Percentiles rank a stretch among this genome's conserved stretches.
Evolutionary conservation across 306 rosid genomes (phyloP).

Genomic region (Carpinus fangiana): DNA sequence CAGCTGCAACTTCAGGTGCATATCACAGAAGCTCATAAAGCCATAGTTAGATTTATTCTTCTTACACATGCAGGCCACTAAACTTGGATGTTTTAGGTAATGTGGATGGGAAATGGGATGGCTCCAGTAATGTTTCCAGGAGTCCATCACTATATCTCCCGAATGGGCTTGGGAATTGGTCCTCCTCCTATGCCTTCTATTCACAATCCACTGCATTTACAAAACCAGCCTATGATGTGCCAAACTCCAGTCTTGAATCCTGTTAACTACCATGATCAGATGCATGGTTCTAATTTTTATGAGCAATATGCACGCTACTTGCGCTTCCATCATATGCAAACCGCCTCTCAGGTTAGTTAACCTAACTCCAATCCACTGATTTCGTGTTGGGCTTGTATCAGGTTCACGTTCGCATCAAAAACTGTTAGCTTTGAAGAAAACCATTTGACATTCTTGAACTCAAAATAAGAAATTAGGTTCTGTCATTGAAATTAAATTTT

Average conservation of each 20-base stretch:
- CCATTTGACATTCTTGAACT: neutral
- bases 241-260: slow-evolving; percentile 56
- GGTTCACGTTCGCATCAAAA: no score
- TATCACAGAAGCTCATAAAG: neutral
- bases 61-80: slow-evolving; percentile 2
- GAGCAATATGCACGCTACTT: slow-evolving; percentile 68
- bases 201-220: slow-evolving; percentile 55
- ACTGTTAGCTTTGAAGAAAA: neutral
- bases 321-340: slow-evolving; percentile 75
- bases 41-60: slow-evolving; percentile 17
- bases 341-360: slow-evolving; percentile 57
- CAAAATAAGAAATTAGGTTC: neutral
- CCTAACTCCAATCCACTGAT: no score
- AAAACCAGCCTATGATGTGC: slow-evolving; percentile 50
- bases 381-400: no score
- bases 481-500: slow-evolving; percentile 13
- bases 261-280: slow-evolving; percentile 57
- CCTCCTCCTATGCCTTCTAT: slow-evolving; percentile 56
- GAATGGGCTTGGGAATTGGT: slow-evolving; percentile 60
- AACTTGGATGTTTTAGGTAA: slow-evolving; percentile 46
- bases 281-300: slow-evolving; percentile 58
- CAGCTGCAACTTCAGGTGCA: slow-evolving; percentile 88
- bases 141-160: slow-evolving; percentile 61
- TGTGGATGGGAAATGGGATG: slow-evolving; percentile 92
- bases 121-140: slow-evolving; percentile 81